Conservation (phyloP, 495 filamentous ascomycete species). For the Lindgomyces ingoldianus region DNA sequence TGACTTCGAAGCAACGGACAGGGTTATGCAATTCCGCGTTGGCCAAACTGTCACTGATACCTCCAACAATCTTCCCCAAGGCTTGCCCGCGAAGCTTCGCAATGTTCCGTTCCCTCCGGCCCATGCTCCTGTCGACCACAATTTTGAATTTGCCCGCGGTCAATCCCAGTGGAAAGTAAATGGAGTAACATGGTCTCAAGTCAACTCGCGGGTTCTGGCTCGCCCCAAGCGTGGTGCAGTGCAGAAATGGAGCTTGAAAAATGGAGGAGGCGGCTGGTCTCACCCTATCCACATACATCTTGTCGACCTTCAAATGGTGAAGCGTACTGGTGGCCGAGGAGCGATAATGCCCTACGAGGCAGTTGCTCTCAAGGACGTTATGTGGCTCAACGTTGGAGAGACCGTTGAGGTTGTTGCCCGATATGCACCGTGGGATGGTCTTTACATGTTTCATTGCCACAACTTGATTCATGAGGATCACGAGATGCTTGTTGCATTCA, state of each 20-base stretch:
- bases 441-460: conserved; percentile 59
- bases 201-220: conserved; percentile 54
- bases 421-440: conserved; percentile 56
- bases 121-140: conserved; percentile 44
- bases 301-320: conserved; percentile 56
- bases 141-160: conserved; percentile 52
- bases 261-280: conserved; percentile 48
- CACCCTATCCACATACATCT: conserved; percentile 62
- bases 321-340: conserved; percentile 45
- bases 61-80: conserved; percentile 24
- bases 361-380: conserved; percentile 55
- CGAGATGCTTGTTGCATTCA: conserved; percentile 64
- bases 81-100: conserved; percentile 40
- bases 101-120: conserved; percentile 42
- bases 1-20: conserved; percentile 52
- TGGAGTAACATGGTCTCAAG: conserved; percentile 52
- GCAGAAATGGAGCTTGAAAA: conserved; percentile 54
- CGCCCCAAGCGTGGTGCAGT: conserved; percentile 52
- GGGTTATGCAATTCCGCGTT: conserved; percentile 58
- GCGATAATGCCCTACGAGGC: conserved; percentile 52
- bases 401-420: conserved; percentile 52
- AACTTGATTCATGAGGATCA: conserved; percentile 62
- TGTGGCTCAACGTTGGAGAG: conserved; percentile 53
- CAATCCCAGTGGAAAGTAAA: conserved; percentile 55
- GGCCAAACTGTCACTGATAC: conserved; percentile 45